phyloP scores from a whole-genome alignment of 2,329 filamentous ascomycete genomes.

The Coniochaeta ligniaria region DNA sequence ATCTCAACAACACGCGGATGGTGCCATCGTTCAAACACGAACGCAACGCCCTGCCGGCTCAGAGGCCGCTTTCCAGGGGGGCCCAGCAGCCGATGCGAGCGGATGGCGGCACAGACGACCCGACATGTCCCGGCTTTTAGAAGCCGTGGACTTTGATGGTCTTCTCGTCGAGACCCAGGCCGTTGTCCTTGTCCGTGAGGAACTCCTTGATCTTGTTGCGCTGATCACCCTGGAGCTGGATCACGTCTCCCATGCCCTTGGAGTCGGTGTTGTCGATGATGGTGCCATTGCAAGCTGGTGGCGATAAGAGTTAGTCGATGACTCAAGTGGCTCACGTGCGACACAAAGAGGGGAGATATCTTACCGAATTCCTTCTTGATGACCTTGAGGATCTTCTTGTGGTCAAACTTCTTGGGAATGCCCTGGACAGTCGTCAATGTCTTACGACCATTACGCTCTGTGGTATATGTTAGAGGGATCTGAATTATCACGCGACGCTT shows the following conservation, averaged over 20 bases:
- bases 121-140: conserved; percentile 36
- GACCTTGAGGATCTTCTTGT: conserved; percentile 99
- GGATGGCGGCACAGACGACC: conserved; percentile 13
- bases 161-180: conserved; percentile 89
- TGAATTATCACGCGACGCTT: not conserved
- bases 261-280: conserved; percentile 69
- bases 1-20: not conserved
- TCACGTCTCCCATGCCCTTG: conserved; percentile 96
- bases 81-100: not conserved
- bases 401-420: conserved; percentile 97
- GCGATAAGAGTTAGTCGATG: not conserved
- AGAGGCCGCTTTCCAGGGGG: not conserved
- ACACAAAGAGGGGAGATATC: no score
- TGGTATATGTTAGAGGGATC: conserved; percentile 28
- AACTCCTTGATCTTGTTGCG: conserved; percentile 98
- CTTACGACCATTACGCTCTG: conserved; percentile 99
- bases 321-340: no score
- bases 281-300: conserved; percentile 95
- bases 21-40: not conserved
- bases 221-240: conserved; percentile 98
- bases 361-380: conserved; percentile 99
- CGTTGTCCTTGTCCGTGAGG: conserved; percentile 91
- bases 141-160: conserved; percentile 83
- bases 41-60: not conserved
- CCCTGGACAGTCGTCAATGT: conserved; percentile 99